Conservation (phyloP, 1,284 basidiomycete species). For the Spongispora temasekensis region DNA sequence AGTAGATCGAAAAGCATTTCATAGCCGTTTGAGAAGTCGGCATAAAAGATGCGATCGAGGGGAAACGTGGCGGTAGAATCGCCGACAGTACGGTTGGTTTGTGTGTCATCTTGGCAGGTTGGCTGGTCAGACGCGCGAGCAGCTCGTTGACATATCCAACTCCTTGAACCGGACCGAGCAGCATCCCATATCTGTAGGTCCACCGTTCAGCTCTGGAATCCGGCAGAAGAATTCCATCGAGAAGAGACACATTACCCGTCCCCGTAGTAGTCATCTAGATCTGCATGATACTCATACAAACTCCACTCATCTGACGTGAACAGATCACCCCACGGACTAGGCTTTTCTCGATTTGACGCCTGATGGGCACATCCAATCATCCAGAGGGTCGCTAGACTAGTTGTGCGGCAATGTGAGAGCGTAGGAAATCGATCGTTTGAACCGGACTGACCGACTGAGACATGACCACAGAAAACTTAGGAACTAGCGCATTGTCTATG, state of each 20-base stretch:
- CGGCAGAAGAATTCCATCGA: too few relatives aligned
- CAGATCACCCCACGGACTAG: conserved; percentile 69
- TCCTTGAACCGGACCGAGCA: conserved; percentile 69
- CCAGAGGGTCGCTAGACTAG: not conserved
- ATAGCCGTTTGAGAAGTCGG: conserved; percentile 74
- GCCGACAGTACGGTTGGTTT: conserved; percentile 79
- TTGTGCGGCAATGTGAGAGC: not conserved
- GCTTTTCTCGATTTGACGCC: conserved; percentile 31
- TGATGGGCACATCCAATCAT: not conserved
- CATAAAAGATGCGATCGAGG: conserved; percentile 45
- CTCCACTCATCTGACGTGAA: conserved; percentile 61
- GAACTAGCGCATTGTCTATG: not conserved
- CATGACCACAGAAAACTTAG: not conserved
- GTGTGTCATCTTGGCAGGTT: conserved; percentile 64
- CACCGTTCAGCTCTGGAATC: too few relatives aligned
- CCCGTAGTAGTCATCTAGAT: conserved; percentile 76
- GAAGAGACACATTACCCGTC: conserved; percentile 53
- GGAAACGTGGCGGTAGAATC: conserved; percentile 68
- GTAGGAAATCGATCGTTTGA: not conserved
- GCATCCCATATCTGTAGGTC: conserved; percentile 55
- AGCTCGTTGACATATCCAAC: conserved; percentile 86
- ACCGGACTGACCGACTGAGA: not conserved
- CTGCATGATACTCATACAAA: conserved; percentile 65
- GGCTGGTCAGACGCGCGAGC: conserved; percentile 72
- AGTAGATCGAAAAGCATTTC: conserved; percentile 75